Percentiles rank a stretch among this genome's conserved stretches.
Evolutionary conservation across 495 filamentous ascomycete genomes (phyloP).

Genomic region (Talaromyces borbonicus): DNA sequence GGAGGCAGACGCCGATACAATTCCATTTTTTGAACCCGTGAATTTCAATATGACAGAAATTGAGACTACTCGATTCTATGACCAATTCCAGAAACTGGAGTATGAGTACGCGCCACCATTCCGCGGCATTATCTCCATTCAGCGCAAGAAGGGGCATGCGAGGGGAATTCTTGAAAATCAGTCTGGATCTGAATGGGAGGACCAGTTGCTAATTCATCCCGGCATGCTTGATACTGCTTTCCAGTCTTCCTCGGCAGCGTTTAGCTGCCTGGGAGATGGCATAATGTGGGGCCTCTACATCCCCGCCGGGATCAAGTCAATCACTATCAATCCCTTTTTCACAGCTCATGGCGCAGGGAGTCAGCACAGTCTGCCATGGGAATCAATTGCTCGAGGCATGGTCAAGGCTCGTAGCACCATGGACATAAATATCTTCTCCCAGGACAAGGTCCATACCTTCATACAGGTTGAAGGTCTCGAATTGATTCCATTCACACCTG

Average conservation of each 20-base stretch:
- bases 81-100: constrained; percentile 22
- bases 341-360: no score
- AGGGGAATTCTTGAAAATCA: constrained; percentile 10
- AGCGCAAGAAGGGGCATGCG: constrained; percentile 19
- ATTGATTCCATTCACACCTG: neutral
- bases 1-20: neutral
- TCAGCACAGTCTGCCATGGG: neutral
- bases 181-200: neutral
- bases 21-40: neutral
- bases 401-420: neutral
- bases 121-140: constrained; percentile 13
- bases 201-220: constrained; percentile 21
- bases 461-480: constrained; percentile 3
- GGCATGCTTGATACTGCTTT: constrained; percentile 30
- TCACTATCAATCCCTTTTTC: constrained; percentile 34
- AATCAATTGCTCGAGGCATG: neutral
- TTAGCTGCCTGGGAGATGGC: constrained; percentile 28
- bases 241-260: constrained; percentile 32
- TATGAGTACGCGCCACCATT: constrained; percentile 24
- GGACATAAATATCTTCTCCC: neutral
- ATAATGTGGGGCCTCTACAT: constrained; percentile 14
- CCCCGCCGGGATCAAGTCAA: constrained; percentile 30
- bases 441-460: neutral
- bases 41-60: neutral
- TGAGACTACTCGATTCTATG: constrained; percentile 22